Evolutionary conservation across 768 basidiomycete species (phyloP), one percentile per base, ranked within the genome.

Genomic region (Kwoniella europaea): DNA sequence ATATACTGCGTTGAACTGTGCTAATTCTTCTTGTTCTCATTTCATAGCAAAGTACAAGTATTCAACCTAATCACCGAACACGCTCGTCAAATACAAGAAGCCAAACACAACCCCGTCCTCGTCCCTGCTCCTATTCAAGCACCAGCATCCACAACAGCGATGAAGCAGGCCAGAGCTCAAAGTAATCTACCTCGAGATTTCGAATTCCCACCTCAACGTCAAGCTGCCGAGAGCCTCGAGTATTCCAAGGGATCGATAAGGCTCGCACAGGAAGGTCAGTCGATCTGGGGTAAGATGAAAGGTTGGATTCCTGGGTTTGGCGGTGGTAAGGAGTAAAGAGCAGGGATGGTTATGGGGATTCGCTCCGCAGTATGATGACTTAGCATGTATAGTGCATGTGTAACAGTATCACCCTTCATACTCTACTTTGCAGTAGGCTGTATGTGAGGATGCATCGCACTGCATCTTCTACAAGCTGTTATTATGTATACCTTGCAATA

Each of bases 111-210:
- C 35, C 54, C 67, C 1, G 61, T 63, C 35, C 43, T 68, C n/a
- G 55, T 46, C 4, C 67, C 67, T 42, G 61, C 60, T 16, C 60
- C 60, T 22, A 16, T 63, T 2, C 67, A 68, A 57, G 60, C 56
- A 2, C 67, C 67, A 22, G 67, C 67, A 22, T 62, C 68, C 2
- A 64, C 63, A 9, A 57, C 62, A 42, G 54, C 56, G 13, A 67
- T 67, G 65, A 67, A 67, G 50, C 65, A 67, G 29, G 65, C 65
- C 13, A 56, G 65, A 52, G n/a, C 65, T 6, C 57, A 58, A 9
- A 63, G 63, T 18, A 70, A 63, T 42, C 29, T 70, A 57, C 68
- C 68, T 35, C 54, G 68, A 50, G 68, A 70, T 60, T 70, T 70
- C 41, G 68, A 70, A 46, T 70, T 70, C 62, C 68, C 68, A 10